Evolutionary conservation across 192 early-diverging fungal genomes (phyloP).

Genomic region (Backusella sp.): DNA sequence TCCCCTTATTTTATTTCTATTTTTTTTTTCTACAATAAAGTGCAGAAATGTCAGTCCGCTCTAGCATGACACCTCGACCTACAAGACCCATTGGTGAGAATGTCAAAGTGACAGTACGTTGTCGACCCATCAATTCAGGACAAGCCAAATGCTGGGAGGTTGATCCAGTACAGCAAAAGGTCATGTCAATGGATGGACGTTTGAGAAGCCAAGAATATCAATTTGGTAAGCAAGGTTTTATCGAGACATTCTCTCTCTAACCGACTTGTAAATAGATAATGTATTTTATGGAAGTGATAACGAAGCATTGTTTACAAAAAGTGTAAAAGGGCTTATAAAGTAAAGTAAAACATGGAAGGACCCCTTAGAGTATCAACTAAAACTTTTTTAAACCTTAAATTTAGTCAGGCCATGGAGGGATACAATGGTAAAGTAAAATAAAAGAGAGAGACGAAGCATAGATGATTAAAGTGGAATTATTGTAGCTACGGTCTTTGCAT

Average conservation of each 20-base stretch:
- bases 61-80: neutral
- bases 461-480: neutral
- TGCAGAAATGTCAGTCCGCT: neutral
- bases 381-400: neutral
- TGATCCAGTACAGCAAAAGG: conserved; percentile 36
- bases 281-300: conserved; percentile 57
- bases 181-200: conserved; percentile 24
- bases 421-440: conserved; percentile 72
- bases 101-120: conserved; percentile 72
- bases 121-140: conserved; percentile 62
- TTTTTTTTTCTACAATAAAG: neutral
- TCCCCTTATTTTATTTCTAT: neutral
- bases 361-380: too few species aligned
- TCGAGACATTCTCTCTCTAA: too few species aligned
- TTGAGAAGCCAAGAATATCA: conserved; percentile 26
- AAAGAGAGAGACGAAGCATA: neutral
- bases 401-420: conserved; percentile 74
- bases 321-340: conserved; percentile 30
- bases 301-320: conserved; percentile 45
- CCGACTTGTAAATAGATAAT: conserved; percentile 30
- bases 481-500: conserved; percentile 92
- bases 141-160: conserved; percentile 52
- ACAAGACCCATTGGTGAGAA: conserved; percentile 30
- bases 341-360: conserved; percentile 12
- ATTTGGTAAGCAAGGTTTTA: neutral